A percentile compares a stretch with the other conserved stretches of the same genome.
Conservation (phyloP, 768 basidiomycete species). For the Lactifluus hygrophoroides region DNA sequence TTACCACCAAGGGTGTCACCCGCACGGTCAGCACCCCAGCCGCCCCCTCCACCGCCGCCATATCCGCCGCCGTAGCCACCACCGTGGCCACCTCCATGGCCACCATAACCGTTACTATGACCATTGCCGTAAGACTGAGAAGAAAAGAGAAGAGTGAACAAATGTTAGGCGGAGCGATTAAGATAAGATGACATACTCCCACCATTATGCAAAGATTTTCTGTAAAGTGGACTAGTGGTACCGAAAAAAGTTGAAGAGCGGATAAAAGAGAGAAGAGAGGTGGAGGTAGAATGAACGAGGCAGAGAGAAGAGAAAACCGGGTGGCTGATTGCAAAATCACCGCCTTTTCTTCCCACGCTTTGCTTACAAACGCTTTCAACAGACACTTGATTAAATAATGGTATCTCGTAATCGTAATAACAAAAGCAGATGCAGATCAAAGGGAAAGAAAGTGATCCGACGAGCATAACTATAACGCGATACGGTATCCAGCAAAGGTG, state of each 20-base stretch:
- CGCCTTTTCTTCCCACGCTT: constrained; percentile 11
- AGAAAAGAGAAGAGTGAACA: constrained; percentile 6
- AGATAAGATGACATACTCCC: constrained; percentile 20
- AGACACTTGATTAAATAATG: no score
- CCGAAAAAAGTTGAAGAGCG: not conserved
- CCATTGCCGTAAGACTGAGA: constrained; percentile 30
- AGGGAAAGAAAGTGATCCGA: not conserved
- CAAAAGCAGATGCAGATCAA: no score
- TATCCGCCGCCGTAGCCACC: constrained; percentile 31
- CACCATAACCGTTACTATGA: constrained; percentile 29
- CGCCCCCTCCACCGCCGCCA: constrained; percentile 40
- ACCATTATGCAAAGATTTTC: constrained; percentile 18
- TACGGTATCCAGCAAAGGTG: not conserved
- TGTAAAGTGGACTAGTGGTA: not conserved
- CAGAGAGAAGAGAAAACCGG: constrained; percentile 4
- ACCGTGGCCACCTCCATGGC: constrained; percentile 25
- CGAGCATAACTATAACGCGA: constrained; percentile 6
- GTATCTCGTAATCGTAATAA: no score
- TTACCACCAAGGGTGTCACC: constrained; percentile 79
- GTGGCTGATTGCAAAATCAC: not conserved
- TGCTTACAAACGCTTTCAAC: constrained; percentile 8
- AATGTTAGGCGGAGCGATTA: not conserved
- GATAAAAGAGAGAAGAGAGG: constrained; percentile 9
- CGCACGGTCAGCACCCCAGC: constrained; percentile 53
- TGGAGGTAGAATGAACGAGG: constrained; percentile 20